Conservation (phyloP, 2,329 filamentous ascomycete species). For the Aureobasidium sp. region DNA sequence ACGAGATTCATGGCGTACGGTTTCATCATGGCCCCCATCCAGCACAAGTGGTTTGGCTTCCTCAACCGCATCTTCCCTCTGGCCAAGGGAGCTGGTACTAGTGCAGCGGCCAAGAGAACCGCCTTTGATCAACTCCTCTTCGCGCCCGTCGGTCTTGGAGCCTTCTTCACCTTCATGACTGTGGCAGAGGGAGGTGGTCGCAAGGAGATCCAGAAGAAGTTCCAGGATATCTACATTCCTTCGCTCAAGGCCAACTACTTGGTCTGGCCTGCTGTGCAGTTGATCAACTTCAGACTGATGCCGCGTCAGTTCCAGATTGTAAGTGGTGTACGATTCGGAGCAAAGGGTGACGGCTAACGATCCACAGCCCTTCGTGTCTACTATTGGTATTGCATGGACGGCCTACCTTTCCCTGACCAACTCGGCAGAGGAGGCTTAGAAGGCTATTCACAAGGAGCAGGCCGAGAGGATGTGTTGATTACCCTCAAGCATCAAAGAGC, state of each 20-base stretch:
- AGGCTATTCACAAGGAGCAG: not conserved
- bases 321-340: conserved; percentile 33
- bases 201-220: conserved; percentile 70
- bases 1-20: conserved; percentile 96
- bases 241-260: conserved; percentile 93
- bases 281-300: conserved; percentile 93
- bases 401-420: conserved; percentile 92
- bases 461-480: not conserved
- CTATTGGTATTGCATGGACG: conserved; percentile 93
- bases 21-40: conserved; percentile 89
- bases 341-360: conserved; percentile 11
- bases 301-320: conserved; percentile 95
- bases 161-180: conserved; percentile 96
- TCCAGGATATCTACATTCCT: conserved; percentile 87
- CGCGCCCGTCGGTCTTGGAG: conserved; percentile 74
- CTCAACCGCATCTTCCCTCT: conserved; percentile 76
- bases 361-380: conserved; percentile 82
- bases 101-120: conserved; percentile 79
- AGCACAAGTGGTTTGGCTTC: conserved; percentile 94
- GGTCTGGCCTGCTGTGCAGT: conserved; percentile 90
- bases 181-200: conserved; percentile 83
- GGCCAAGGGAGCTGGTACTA: conserved; percentile 62
- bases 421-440: conserved; percentile 59
- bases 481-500: not conserved
- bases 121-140: conserved; percentile 90